Conservation (phyloP, 2,329 filamentous ascomycete species). For the Myriangium duriaei region DNA sequence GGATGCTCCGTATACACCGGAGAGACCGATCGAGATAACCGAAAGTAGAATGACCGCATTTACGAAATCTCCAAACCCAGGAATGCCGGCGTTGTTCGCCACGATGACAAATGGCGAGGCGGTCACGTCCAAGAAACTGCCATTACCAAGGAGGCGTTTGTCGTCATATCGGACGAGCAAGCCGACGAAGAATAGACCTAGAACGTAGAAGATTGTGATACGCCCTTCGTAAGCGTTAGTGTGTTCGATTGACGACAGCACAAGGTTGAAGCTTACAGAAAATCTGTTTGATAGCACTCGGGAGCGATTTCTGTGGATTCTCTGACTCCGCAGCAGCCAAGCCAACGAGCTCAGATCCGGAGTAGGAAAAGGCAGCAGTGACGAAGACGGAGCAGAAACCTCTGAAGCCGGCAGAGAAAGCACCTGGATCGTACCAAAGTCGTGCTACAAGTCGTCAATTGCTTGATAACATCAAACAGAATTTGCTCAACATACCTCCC, state of each 20-base stretch:
- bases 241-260: too few species aligned
- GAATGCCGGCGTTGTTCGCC: conserved; percentile 13
- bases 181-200: conserved; percentile 19
- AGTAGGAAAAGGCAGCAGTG: conserved; percentile 23
- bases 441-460: too few species aligned
- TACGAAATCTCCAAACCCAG: conserved; percentile 34
- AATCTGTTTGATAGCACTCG: conserved; percentile 38
- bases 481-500: too few species aligned
- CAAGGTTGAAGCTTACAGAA: too few species aligned
- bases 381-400: conserved; percentile 28
- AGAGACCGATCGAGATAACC: conserved; percentile 33
- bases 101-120: conserved; percentile 51
- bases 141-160: conserved; percentile 4
- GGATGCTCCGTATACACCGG: conserved; percentile 32
- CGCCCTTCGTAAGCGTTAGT: too few species aligned
- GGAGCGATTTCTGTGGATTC: conserved; percentile 52
- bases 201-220: conserved; percentile 31
- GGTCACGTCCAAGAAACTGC: conserved; percentile 5
- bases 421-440: conserved; percentile 27
- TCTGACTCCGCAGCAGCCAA: conserved; percentile 54
- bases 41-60: conserved; percentile 38
- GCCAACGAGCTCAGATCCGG: conserved; percentile 43
- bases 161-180: conserved; percentile 6
- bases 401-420: conserved; percentile 29
- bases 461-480: conserved; percentile 13